A percentile compares a stretch with the other conserved stretches of the same genome.
Evolutionary conservation across 192 early-diverging fungal species (phyloP).

Genomic region (Rhizophagus clarus): DNA sequence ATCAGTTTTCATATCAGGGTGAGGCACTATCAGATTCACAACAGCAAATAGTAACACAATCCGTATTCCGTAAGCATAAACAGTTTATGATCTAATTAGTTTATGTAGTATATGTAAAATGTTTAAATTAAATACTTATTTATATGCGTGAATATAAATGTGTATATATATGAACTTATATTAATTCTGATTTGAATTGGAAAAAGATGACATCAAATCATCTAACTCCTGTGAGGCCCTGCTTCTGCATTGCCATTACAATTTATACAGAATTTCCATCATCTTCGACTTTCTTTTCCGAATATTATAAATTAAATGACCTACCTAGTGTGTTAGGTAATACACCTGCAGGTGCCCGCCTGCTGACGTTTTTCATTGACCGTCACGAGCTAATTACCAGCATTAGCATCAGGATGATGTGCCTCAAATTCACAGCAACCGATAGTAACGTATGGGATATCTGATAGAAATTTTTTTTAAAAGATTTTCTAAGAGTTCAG

Average conservation of each 20-base stretch:
- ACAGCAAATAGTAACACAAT: not conserved
- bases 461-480: too few relatives aligned
- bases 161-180: too few relatives aligned
- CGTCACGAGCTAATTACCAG: too few relatives aligned
- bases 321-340: too few relatives aligned
- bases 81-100: not conserved
- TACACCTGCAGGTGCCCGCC: too few relatives aligned
- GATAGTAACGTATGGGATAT: too few relatives aligned
- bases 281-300: conserved; percentile 74
- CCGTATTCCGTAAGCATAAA: conserved; percentile 7
- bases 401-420: too few relatives aligned
- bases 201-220: conserved; percentile 8
- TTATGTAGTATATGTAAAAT: not conserved
- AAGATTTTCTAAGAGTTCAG: too few relatives aligned
- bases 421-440: too few relatives aligned
- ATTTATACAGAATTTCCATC: conserved; percentile 74
- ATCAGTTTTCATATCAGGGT: conserved; percentile 3
- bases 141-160: not conserved
- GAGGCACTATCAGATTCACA: conserved; percentile 13
- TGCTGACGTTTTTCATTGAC: too few relatives aligned
- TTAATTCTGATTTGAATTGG: not conserved
- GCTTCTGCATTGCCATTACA: conserved; percentile 70
- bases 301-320: conserved; percentile 71
- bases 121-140: not conserved
- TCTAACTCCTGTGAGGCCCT: conserved; percentile 47